These are phyloP conservation scores for Hyaloscypha bicolor DNA, from an alignment of 495 filamentous ascomycete genomes.

Conservation along the genomic window DNA sequence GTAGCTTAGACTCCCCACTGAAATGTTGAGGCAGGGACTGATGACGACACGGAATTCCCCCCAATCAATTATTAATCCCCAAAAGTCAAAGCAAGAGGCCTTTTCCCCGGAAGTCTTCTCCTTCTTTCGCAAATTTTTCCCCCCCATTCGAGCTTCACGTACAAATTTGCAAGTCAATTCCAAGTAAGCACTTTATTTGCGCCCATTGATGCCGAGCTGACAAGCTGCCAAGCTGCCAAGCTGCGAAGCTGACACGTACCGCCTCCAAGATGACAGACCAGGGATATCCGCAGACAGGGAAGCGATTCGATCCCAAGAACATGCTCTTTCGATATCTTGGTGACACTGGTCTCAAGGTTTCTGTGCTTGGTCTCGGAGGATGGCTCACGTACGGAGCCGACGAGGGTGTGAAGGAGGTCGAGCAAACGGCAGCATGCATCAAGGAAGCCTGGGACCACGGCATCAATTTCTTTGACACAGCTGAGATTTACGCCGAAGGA, in stretches of 20 bases:
- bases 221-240: too few relatives aligned
- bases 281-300: slow-evolving; percentile 21
- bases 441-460: slow-evolving; percentile 72
- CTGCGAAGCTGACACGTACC: background rate
- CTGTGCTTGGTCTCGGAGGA: slow-evolving; percentile 61
- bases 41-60: slow-evolving; percentile 1
- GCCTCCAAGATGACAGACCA: slow-evolving; percentile 22
- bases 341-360: slow-evolving; percentile 64
- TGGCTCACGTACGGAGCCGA: slow-evolving; percentile 56
- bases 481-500: slow-evolving; percentile 48
- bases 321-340: slow-evolving; percentile 68
- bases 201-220: background rate
- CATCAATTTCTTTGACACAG: slow-evolving; percentile 59
- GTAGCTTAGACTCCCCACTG: background rate
- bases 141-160: background rate
- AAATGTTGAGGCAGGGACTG: background rate
- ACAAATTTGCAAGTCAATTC: background rate
- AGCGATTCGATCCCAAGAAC: slow-evolving; percentile 27
- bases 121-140: background rate
- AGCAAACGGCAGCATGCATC: slow-evolving; percentile 62
- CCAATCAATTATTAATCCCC: background rate
- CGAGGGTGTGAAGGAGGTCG: slow-evolving; percentile 39
- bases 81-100: background rate
- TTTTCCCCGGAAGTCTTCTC: background rate
- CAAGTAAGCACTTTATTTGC: background rate